Percentiles rank a stretch among this genome's conserved stretches.
Evolutionary conservation across 495 filamentous ascomycete species (phyloP).

Genomic region (Clavariopsis aquatica): DNA sequence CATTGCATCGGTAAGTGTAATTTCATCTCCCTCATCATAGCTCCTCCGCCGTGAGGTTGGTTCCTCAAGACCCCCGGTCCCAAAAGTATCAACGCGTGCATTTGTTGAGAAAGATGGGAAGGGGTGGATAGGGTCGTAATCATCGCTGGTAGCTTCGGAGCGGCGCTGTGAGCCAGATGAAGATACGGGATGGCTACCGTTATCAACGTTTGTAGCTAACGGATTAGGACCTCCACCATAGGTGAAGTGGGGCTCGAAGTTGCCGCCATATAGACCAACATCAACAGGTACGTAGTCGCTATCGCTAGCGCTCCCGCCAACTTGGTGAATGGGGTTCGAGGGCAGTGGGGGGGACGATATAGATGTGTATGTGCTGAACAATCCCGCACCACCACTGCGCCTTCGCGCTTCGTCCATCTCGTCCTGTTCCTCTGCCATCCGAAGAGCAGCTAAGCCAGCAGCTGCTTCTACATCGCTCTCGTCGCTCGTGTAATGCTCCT

Average conservation of each 20-base stretch:
- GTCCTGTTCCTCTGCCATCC: constrained; percentile 82
- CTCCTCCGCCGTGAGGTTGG: constrained; percentile 73
- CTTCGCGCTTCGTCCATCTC: constrained; percentile 56
- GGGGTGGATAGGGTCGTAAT: constrained; percentile 57
- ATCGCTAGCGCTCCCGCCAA: constrained; percentile 56
- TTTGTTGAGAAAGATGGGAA: constrained; percentile 58
- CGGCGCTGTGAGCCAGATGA: constrained; percentile 44
- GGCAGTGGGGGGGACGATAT: constrained; percentile 33
- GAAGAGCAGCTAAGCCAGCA: constrained; percentile 80
- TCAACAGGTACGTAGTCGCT: constrained; percentile 73
- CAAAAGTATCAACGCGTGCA: constrained; percentile 74
- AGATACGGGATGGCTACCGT: constrained; percentile 40
- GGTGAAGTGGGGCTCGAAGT: constrained; percentile 68
- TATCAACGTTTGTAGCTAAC: constrained; percentile 35
- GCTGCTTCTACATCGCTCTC: constrained; percentile 91
- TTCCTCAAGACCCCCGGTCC: constrained; percentile 79
- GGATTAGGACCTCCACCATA: constrained; percentile 64
- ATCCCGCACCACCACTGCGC: constrained; percentile 50
- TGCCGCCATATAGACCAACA: constrained; percentile 70
- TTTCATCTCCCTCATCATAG: constrained; percentile 92
- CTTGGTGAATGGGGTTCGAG: constrained; percentile 40
- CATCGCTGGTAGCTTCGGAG: constrained; percentile 38
- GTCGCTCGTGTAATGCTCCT: constrained; percentile 57
- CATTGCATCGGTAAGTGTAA: constrained; percentile 54
- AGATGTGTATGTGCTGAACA: constrained; percentile 39